Percentiles rank a stretch among this genome's conserved stretches.
These are phyloP conservation scores for Solanum chiquidenum DNA, from an alignment of 257 asterid genomes.

Conservation along the genomic window DNA sequence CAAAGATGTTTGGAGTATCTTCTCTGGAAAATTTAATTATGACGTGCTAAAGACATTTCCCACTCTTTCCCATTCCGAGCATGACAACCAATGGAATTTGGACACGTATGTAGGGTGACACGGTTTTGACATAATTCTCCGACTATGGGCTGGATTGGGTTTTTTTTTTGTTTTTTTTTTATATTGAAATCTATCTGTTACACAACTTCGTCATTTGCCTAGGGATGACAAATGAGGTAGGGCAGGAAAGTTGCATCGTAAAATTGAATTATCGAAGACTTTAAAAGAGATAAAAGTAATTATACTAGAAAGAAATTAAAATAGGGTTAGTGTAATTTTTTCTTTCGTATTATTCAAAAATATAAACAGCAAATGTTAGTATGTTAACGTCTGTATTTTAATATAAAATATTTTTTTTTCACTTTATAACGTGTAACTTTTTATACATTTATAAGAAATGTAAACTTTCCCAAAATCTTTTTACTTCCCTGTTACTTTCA, in stretches of 20 bases:
- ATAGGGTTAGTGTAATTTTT: neutral
- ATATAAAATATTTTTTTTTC: too few species aligned
- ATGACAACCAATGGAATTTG: neutral
- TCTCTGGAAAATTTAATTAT: neutral
- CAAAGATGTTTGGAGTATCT: neutral
- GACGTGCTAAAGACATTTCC: neutral
- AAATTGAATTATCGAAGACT: too few species aligned
- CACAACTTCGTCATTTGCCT: neutral
- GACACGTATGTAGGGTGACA: neutral
- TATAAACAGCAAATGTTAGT: neutral
- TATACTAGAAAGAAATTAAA: too few species aligned
- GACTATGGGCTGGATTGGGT: neutral
- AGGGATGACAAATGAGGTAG: neutral
- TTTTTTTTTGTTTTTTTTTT: too few species aligned
- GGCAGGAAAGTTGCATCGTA: neutral
- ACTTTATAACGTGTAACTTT: too few species aligned
- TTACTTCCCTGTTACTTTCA: neutral
- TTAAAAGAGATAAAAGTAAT: too few species aligned
- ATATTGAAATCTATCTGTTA: neutral
- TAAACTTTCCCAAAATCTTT: neutral
- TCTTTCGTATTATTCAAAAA: too few species aligned
- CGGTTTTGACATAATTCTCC: neutral
- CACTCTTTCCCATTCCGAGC: neutral
- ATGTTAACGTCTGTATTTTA: too few species aligned
- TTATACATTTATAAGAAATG: neutral